Conservation (phyloP, 805 yeast genomes). For the Wickerhamiella galacta region DNA sequence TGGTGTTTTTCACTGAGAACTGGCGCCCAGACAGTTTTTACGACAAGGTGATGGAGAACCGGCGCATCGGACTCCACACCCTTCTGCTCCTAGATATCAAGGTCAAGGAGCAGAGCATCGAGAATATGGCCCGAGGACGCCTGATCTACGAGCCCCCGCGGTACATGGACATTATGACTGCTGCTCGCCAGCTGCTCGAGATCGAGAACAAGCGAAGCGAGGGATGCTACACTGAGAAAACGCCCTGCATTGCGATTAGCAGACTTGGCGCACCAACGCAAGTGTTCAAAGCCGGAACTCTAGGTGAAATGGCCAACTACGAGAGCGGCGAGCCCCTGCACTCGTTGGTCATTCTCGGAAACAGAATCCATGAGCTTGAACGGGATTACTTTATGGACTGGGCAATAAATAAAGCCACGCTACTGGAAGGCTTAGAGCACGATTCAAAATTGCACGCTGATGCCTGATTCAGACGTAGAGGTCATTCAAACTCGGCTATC, state of each 20-base stretch:
- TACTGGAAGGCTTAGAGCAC: slow-evolving; percentile 29
- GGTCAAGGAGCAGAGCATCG: slow-evolving; percentile 91
- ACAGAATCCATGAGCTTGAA: slow-evolving; percentile 83
- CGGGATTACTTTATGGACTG: slow-evolving; percentile 67
- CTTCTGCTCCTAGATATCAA: slow-evolving; percentile 77
- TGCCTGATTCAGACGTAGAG: neutral
- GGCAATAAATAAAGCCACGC: slow-evolving; percentile 41
- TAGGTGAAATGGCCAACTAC: slow-evolving; percentile 57
- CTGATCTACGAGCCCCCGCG: slow-evolving; percentile 91
- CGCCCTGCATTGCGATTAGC: slow-evolving; percentile 89
- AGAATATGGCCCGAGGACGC: slow-evolving; percentile 85
- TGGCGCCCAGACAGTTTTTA: slow-evolving; percentile 98
- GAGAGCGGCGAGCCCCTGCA: slow-evolving; percentile 93
- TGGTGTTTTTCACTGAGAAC: slow-evolving; percentile 84
- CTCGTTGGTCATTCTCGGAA: slow-evolving; percentile 79
- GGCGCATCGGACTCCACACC: slow-evolving; percentile 84
- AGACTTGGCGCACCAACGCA: slow-evolving; percentile 81
- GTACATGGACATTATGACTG: slow-evolving; percentile 82
- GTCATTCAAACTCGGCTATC: slow-evolving; percentile 3
- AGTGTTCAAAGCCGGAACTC: slow-evolving; percentile 67
- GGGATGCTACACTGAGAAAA: slow-evolving; percentile 63
- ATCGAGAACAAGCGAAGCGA: slow-evolving; percentile 66
- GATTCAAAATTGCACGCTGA: slow-evolving; percentile 16
- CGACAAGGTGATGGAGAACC: slow-evolving; percentile 72
- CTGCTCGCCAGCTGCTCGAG: slow-evolving; percentile 76